Conservation (phyloP, 306 rosid species). For the Trichosanthes cucumerina region DNA sequence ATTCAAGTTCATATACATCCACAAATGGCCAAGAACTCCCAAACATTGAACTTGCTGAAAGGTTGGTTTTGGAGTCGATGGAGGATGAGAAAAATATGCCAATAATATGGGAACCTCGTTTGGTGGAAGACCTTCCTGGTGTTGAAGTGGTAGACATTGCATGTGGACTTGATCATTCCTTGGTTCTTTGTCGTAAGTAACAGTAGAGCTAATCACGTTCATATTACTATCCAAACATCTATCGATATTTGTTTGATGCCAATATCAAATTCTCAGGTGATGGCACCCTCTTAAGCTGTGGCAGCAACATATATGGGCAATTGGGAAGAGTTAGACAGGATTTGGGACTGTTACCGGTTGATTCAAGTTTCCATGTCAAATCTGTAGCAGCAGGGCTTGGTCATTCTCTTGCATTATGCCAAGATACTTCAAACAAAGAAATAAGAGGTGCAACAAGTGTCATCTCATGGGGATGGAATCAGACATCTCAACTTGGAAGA, state of each 20-base stretch:
- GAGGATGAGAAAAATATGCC: constrained; percentile 72
- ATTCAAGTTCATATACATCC: constrained; percentile 11
- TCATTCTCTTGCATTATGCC: constrained; percentile 78
- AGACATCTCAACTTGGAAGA: constrained; percentile 74
- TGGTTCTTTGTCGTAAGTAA: constrained; percentile 64
- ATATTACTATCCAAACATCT: background rate
- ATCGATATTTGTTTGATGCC: constrained; percentile 1
- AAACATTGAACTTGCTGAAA: constrained; percentile 52
- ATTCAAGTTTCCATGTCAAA: constrained; percentile 28
- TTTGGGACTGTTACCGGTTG: constrained; percentile 67
- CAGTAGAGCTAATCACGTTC: constrained; percentile 7
- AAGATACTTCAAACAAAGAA: constrained; percentile 24
- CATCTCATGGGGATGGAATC: constrained; percentile 92
- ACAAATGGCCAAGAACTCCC: constrained; percentile 17
- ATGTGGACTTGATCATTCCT: constrained; percentile 90
- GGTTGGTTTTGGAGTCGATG: constrained; percentile 56
- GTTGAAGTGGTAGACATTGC: constrained; percentile 62
- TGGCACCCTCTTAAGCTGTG: constrained; percentile 62
- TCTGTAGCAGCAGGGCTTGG: constrained; percentile 83
- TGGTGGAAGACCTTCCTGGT: constrained; percentile 48
- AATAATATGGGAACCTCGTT: constrained; percentile 65
- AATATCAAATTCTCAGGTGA: constrained; percentile 43
- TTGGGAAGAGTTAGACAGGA: constrained; percentile 54
- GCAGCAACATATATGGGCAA: constrained; percentile 73
- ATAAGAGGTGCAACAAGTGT: constrained; percentile 28